Conservation (phyloP, 306 rosid species). For the Clitoria ternatea region DNA sequence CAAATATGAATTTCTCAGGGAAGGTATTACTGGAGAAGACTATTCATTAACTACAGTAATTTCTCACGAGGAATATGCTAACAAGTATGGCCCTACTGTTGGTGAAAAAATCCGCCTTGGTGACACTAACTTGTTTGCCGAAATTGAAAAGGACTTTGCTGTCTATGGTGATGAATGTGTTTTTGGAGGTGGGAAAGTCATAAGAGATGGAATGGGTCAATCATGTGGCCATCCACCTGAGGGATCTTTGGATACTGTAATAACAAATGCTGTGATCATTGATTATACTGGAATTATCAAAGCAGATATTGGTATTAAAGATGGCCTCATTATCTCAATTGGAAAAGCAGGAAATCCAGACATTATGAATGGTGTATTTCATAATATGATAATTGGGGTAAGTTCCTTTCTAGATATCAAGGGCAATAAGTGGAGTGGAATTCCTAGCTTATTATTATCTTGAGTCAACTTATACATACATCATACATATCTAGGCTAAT, state of each 20-base stretch:
- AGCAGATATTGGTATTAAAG: conserved; percentile 87
- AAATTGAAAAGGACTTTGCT: conserved; percentile 77
- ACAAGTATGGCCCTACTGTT: conserved; percentile 83
- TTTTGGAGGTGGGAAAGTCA: conserved; percentile 94
- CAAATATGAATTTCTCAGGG: conserved; percentile 57
- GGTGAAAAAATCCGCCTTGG: conserved; percentile 95
- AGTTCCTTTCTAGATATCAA: conserved; percentile 28
- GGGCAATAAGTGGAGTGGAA: background rate
- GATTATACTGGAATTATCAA: conserved; percentile 84
- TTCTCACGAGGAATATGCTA: conserved; percentile 67
- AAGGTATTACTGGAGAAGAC: conserved; percentile 65
- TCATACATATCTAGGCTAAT: conserved; percentile 52
- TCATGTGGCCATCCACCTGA: conserved; percentile 45
- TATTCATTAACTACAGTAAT: conserved; percentile 43
- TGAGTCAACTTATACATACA: conserved; percentile 6
- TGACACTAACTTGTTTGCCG: conserved; percentile 76
- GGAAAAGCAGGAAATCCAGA: conserved; percentile 98
- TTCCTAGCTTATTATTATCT: conserved; percentile 3
- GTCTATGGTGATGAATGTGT: conserved; percentile 86
- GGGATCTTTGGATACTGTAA: conserved; percentile 66
- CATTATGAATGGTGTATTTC: conserved; percentile 50
- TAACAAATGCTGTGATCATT: conserved; percentile 77
- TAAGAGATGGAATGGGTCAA: conserved; percentile 98
- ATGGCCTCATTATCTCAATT: conserved; percentile 45
- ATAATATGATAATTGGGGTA: conserved; percentile 66